Percentiles rank a stretch among this genome's conserved stretches.
Evolutionary conservation across 2,329 filamentous ascomycete species (phyloP).

Genomic region (Penicillium olsonii): DNA sequence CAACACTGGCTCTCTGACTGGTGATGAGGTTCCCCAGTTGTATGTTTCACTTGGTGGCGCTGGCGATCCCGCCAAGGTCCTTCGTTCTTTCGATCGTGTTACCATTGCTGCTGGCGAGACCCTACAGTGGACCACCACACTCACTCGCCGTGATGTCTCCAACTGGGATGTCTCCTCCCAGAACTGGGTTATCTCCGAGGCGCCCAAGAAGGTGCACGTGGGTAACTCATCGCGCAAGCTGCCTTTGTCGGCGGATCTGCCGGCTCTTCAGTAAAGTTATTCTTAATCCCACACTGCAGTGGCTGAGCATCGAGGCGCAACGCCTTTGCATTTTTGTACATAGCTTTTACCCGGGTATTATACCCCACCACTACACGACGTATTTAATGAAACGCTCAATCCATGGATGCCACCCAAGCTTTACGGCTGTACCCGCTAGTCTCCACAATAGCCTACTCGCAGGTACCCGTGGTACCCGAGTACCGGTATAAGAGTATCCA

Average conservation of each 20-base stretch:
- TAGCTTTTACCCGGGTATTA: background rate
- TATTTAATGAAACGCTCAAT: too few species aligned
- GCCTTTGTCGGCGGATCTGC: conserved; percentile 46
- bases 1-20: conserved; percentile 52
- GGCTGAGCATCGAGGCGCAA: conserved; percentile 1
- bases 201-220: conserved; percentile 62
- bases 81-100: conserved; percentile 81
- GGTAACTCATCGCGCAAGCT: conserved; percentile 61
- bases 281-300: background rate
- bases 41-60: conserved; percentile 81
- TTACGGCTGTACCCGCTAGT: too few species aligned
- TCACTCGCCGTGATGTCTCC: conserved; percentile 79
- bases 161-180: conserved; percentile 82
- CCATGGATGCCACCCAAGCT: too few species aligned
- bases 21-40: conserved; percentile 57
- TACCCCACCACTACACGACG: background rate
- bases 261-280: conserved; percentile 25
- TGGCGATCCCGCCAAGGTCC: conserved; percentile 64
- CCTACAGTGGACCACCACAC: conserved; percentile 64
- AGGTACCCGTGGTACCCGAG: too few species aligned
- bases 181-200: conserved; percentile 72
- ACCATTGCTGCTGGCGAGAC: conserved; percentile 69
- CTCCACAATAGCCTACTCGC: background rate
- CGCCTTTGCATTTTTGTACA: conserved; percentile 7
- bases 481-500: too few species aligned